Conservation (phyloP, 495 filamentous ascomycete species). For the Penicillium crystallinum region DNA sequence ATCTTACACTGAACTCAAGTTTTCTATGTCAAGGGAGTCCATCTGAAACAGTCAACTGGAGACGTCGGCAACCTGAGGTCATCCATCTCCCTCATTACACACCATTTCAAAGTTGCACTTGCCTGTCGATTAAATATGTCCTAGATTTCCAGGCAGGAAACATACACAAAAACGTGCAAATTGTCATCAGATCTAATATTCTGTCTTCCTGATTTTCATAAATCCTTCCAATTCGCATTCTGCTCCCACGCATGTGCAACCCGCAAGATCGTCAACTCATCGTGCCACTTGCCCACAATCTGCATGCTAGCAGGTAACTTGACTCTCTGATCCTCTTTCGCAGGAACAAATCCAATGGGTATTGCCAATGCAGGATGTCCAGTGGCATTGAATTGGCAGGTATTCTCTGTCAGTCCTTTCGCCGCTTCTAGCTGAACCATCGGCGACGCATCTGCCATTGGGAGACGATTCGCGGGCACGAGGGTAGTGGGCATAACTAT, state of each 20-base stretch:
- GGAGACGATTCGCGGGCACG: neutral
- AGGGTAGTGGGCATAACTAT: neutral
- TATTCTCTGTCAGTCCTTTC: neutral
- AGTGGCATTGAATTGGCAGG: neutral
- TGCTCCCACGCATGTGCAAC: slow-evolving; percentile 32
- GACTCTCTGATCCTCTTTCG: slow-evolving; percentile 22
- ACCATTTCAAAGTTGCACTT: no score
- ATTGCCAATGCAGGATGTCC: neutral
- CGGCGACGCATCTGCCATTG: neutral
- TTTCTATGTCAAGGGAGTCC: no score
- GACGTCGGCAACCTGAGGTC: no score
- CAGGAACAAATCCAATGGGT: neutral
- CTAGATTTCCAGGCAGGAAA: no score
- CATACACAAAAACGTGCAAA: no score
- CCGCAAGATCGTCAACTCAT: slow-evolving; percentile 39
- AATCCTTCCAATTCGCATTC: neutral
- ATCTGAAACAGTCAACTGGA: no score
- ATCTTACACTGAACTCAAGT: no score
- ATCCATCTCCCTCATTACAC: no score
- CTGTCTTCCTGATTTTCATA: no score
- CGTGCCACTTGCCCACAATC: slow-evolving; percentile 42
- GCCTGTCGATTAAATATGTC: no score
- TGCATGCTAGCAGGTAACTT: slow-evolving; percentile 47
- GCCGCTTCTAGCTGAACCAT: neutral
- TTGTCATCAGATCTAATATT: no score